Conservation (phyloP, 441 rosid genomes). For the Pelargonium fulgidum region DNA sequence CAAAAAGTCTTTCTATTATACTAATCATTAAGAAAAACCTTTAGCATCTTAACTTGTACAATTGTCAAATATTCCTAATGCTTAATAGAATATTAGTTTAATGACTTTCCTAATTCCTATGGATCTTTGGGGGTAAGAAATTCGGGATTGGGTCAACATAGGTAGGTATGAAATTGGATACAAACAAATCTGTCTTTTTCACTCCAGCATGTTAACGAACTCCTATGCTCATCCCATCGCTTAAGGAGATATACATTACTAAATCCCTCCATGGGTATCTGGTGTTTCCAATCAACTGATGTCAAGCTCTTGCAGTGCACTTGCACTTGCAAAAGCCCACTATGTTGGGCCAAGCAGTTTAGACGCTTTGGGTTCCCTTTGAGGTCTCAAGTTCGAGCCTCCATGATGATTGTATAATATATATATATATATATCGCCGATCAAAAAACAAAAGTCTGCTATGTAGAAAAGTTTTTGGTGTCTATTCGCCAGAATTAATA, state of each 20-base stretch:
- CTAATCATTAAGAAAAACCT: slow-evolving; percentile 5
- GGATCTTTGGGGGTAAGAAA: neutral
- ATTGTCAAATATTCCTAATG: neutral
- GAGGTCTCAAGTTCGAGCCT: too few relatives aligned
- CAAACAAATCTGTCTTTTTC: slow-evolving; percentile 20
- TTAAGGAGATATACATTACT: slow-evolving; percentile 9
- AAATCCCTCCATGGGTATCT: neutral
- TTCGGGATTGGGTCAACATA: slow-evolving; percentile 16
- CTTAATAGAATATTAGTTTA: slow-evolving; percentile 1
- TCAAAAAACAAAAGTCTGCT: too few relatives aligned
- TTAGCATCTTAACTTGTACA: neutral
- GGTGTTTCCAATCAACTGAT: slow-evolving; percentile 6
- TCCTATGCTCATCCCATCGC: slow-evolving; percentile 2
- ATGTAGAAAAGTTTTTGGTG: neutral
- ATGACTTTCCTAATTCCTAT: slow-evolving; percentile 1
- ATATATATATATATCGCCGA: too few relatives aligned
- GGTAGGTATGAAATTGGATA: slow-evolving; percentile 11
- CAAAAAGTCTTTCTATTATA: neutral
- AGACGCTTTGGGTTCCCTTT: neutral
- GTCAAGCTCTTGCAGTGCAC: slow-evolving; percentile 2
- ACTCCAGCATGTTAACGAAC: slow-evolving; percentile 18
- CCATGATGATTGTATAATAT: too few relatives aligned
- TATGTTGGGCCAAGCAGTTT: neutral
- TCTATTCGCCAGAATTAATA: neutral
- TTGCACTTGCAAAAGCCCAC: neutral